Base-by-base conservation (phyloP, 2,329 filamentous ascomycete genomes). In the Macroventuria anomochaeta region DNA sequence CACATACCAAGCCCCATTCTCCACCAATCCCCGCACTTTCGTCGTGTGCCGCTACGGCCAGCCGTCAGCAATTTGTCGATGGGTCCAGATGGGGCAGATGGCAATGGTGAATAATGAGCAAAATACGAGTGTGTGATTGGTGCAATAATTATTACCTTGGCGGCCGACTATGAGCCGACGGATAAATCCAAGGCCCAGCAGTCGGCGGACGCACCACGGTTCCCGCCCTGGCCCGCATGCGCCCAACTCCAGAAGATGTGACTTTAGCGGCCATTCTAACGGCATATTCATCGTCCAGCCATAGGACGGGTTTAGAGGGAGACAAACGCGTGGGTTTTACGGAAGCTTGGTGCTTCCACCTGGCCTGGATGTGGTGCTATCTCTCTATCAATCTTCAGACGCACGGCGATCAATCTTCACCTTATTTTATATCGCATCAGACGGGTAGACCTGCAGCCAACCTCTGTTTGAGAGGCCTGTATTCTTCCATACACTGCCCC, bases 251-350 rank as follows among this genome's bases (percentile, higher is more conserved):
- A 63, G 59, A 67, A 58, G 50, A 69, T 64, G 62, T 58, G 48
- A 57, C 40, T 44, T 58, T 65, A 67, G 61, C 53, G 59, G 53
- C 52, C 33, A 61, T 60, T 58, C 43, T 56, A 65, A 71, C 70
- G 72, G 70, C 71, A 70, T 71, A 67, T 73, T 69, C 65, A 69
- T 58, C 63, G 65, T 72, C 70, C 69, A 75, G 69, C 72, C 69
- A 74, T 74, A 73, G 67, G 64, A 72, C 57, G 66, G 57, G 63
- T 59, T 59, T 62, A 58, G 62, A 64, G 58, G 55, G 12, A 50
- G 53, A 59, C 60, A 62, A 65, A 61, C 59, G 62, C 67, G 70
- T 68, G 66, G 66, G 58, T 66, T 63, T 59, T 56, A 57, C 70
- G 72, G 69, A 68, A 64, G 63, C 64, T 67, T 64, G 64, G 58